These are phyloP conservation scores for Coffea canephora DNA, from an alignment of 257 asterid genomes.

Conservation along the genomic window DNA sequence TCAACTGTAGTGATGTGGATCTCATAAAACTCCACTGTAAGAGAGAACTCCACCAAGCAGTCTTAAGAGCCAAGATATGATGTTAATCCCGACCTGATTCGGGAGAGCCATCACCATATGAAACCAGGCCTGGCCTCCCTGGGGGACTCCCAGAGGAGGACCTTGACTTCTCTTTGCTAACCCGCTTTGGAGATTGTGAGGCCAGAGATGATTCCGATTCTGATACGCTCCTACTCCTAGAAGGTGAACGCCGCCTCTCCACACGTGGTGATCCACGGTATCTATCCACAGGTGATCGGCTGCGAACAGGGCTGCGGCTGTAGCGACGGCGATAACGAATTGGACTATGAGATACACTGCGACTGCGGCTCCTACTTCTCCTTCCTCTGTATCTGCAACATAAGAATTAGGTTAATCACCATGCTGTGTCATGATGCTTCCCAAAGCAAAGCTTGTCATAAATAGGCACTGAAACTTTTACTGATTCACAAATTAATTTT, in stretches of 20 bases:
- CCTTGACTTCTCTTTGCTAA: slow-evolving; percentile 44
- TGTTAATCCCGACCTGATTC: slow-evolving; percentile 52
- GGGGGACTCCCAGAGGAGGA: slow-evolving; percentile 68
- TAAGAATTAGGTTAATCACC: slow-evolving; percentile 8
- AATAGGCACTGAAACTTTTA: not conserved
- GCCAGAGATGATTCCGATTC: slow-evolving; percentile 44
- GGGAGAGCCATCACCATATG: slow-evolving; percentile 84
- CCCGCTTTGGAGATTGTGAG: slow-evolving; percentile 55
- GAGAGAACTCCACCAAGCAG: not conserved
- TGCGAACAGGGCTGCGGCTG: slow-evolving; percentile 63
- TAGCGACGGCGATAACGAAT: slow-evolving; percentile 80
- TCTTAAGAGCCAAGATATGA: not conserved
- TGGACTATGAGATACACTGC: slow-evolving; percentile 79
- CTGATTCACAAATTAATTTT: not conserved
- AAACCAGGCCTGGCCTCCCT: slow-evolving; percentile 63
- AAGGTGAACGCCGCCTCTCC: slow-evolving; percentile 50
- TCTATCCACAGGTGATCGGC: slow-evolving; percentile 66
- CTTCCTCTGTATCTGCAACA: slow-evolving; percentile 72
- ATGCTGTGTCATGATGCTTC: not conserved
- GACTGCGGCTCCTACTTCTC: slow-evolving; percentile 77
- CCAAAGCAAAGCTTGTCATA: not conserved
- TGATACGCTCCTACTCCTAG: slow-evolving; percentile 64
- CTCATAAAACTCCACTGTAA: not conserved
- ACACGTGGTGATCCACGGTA: slow-evolving; percentile 52
- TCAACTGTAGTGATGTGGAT: not conserved